A percentile compares a stretch with the other conserved stretches of the same genome.
Conservation (phyloP, 805 yeast genomes). For the Komagataella phaffii region DNA sequence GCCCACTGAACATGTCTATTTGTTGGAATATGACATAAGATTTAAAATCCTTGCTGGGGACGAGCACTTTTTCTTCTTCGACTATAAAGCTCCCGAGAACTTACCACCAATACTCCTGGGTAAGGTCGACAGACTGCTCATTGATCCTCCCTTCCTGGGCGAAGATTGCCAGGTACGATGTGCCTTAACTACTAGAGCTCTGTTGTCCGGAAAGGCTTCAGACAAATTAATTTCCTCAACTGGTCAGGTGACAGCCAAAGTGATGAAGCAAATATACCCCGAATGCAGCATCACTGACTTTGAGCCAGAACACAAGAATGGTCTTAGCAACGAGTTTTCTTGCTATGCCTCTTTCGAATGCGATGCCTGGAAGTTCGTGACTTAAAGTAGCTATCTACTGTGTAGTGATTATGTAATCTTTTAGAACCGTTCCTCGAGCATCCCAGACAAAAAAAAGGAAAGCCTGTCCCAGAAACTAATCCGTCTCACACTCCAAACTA, state of each 20-base stretch:
- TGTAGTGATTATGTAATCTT: not conserved
- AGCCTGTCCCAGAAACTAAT: not conserved
- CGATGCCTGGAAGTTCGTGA: constrained; percentile 41
- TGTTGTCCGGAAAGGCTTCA: constrained; percentile 29
- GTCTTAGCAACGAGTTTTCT: constrained; percentile 76
- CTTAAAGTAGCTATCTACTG: not conserved
- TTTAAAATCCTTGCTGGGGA: constrained; percentile 62
- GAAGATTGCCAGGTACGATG: constrained; percentile 68
- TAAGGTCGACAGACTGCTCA: constrained; percentile 55
- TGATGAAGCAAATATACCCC: constrained; percentile 52
- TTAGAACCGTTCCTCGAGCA: not conserved
- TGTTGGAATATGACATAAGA: constrained; percentile 70
- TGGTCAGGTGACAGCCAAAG: constrained; percentile 73
- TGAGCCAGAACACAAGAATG: constrained; percentile 71
- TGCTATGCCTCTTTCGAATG: constrained; percentile 77
- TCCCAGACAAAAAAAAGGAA: not conserved
- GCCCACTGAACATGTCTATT: constrained; percentile 59
- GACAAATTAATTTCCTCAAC: constrained; percentile 56
- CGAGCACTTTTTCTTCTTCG: constrained; percentile 57
- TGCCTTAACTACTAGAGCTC: constrained; percentile 45
- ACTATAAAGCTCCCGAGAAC: constrained; percentile 55
- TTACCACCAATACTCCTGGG: constrained; percentile 43
- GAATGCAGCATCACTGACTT: constrained; percentile 52
- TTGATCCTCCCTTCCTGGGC: constrained; percentile 85
- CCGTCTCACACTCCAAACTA: not conserved